Evolutionary conservation across 441 rosid genomes (phyloP), one percentile per base, ranked within the genome.

Genomic region (Populus hybrid): DNA sequence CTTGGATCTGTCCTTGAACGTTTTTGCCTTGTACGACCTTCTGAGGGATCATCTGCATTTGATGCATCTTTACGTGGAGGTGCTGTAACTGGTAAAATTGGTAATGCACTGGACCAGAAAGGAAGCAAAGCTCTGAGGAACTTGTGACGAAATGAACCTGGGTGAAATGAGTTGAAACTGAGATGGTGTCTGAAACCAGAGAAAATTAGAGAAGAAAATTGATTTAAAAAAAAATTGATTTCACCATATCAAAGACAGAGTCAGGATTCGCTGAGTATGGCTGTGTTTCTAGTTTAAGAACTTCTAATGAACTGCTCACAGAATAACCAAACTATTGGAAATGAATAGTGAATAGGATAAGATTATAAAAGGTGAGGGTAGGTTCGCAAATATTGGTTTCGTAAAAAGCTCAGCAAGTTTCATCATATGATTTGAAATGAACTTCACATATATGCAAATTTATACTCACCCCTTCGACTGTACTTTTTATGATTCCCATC

Each of bases 21-120:
- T 85, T 90, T 87, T 76, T 88, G 96, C 84, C 91, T 89, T 36
- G 67, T 28, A 73, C 92, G 97, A 64, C 88, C 90, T 78, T 94
- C 99, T 68, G 87, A 33, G 77, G 75, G 82, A 83, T 90, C 97
- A 74, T 92, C 95, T 76, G 80, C 87, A 84, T 89, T 89, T 74
- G 88, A 68, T 73, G 85, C 83, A 74, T 91, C 97, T 78, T 89
- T 96, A 50, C 97, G 98, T 20, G 92, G 83, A 79, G 99, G 99
- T 78, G 96, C 99, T 67, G 95, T 96, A 75, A 96, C 99, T 5
- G 98, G 99, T 80, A 96, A 86, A 45, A 94, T 91, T 65, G 99
- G 99, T 77, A 96, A 87, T 76, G 99, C 88, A 88, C 89, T 94
- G 82, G 98, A 96, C 98, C 99, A 96, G 87, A 96, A 96, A 36